Percentiles rank a stretch among this genome's conserved stretches.
phyloP scores from a whole-genome alignment of 371 early-diverging fungal genomes.

The Globomyces sp. region DNA sequence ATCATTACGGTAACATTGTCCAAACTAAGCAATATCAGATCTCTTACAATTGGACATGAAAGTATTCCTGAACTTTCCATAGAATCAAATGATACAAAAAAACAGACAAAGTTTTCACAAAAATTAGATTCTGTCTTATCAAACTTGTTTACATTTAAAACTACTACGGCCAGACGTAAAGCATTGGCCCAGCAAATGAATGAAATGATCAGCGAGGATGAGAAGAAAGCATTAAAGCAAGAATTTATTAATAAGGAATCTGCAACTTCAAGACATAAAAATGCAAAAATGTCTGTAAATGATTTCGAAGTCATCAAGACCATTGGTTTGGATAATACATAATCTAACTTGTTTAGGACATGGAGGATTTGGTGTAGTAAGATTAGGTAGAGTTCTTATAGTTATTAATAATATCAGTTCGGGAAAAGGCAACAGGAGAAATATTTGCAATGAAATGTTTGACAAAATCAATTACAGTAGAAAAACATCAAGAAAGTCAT shows the following conservation, averaged over 20 bases:
- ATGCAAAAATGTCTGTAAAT: conserved; percentile 30
- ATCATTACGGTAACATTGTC: too few species aligned
- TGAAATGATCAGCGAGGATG: neutral
- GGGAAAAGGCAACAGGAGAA: conserved; percentile 40
- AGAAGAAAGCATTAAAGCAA: conserved; percentile 16
- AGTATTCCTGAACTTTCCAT: too few species aligned
- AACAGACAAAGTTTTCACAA: conserved; percentile 8
- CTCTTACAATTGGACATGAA: too few species aligned
- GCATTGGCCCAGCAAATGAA: conserved; percentile 5
- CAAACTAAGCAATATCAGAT: too few species aligned
- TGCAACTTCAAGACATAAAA: conserved; percentile 4
- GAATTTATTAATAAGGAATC: conserved; percentile 11
- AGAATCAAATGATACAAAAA: neutral
- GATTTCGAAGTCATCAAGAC: conserved; percentile 40
- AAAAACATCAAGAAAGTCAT: conserved; percentile 41
- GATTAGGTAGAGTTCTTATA: conserved; percentile 18
- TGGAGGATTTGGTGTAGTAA: conserved; percentile 53
- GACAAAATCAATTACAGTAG: conserved; percentile 38
- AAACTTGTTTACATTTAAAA: conserved; percentile 6
- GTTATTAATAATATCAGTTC: conserved; percentile 15
- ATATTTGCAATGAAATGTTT: conserved; percentile 51
- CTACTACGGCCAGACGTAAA: conserved; percentile 2
- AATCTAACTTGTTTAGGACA: conserved; percentile 25
- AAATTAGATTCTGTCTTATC: conserved; percentile 5
- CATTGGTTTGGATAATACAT: conserved; percentile 14